These are phyloP conservation scores for Gossypium longicalyx DNA, from an alignment of 345 rosid species.

Conservation along the genomic window DNA sequence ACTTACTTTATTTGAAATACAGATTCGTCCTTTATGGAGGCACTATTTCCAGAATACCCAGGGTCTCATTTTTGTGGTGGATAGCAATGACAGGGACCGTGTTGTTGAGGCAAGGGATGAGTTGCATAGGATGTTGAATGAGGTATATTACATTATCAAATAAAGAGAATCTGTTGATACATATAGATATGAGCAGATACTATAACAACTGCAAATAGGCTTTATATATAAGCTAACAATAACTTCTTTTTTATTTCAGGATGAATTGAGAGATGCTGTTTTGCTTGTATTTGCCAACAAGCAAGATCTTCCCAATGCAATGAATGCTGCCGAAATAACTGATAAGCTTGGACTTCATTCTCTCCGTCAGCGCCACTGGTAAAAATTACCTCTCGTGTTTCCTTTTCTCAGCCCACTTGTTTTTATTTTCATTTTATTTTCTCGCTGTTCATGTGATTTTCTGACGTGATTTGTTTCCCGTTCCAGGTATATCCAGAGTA, in stretches of 20 bases:
- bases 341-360: constrained; percentile 43
- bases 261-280: constrained; percentile 83
- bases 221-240: neutral
- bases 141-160: constrained; percentile 27
- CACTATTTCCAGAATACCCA: constrained; percentile 84
- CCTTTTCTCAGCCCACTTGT: neutral
- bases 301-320: constrained; percentile 92
- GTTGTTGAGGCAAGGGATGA: constrained; percentile 72
- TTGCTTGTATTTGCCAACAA: constrained; percentile 90
- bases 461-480: neutral
- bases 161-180: neutral
- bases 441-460: neutral
- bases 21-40: constrained; percentile 83
- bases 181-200: neutral
- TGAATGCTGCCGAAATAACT: constrained; percentile 94
- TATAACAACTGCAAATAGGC: neutral
- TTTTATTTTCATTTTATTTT: neutral
- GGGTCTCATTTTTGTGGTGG: constrained; percentile 75
- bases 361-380: constrained; percentile 91
- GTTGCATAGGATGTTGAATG: constrained; percentile 72
- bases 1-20: constrained; percentile 16
- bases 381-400: constrained; percentile 21
- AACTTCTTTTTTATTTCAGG: constrained; percentile 30
- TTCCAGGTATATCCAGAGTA: constrained; percentile 80
- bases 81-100: constrained; percentile 75